A percentile compares a stretch with the other conserved stretches of the same genome.
Conservation (phyloP, 2,329 filamentous ascomycete genomes). For the Pleomassaria siparia region DNA sequence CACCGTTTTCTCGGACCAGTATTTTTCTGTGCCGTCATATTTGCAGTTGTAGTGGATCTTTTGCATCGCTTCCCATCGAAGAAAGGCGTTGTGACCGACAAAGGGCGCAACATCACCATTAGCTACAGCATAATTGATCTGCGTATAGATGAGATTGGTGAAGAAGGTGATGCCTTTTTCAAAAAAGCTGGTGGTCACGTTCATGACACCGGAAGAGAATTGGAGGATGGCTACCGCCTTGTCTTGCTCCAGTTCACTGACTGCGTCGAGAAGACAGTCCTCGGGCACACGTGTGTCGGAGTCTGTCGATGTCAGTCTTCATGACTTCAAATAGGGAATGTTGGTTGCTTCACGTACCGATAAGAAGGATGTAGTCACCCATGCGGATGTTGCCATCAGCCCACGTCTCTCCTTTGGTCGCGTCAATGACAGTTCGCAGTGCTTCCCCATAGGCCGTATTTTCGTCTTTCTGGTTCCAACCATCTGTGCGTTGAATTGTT, state of each 20-base stretch:
- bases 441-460: conserved; percentile 32
- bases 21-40: conserved; percentile 61
- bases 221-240: conserved; percentile 77
- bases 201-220: conserved; percentile 72
- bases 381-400: conserved; percentile 84
- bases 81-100: conserved; percentile 75
- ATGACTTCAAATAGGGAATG: background rate
- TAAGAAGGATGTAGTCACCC: conserved; percentile 78
- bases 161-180: conserved; percentile 79
- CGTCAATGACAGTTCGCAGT: conserved; percentile 65
- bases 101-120: conserved; percentile 74
- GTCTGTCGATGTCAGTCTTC: conserved; percentile 8
- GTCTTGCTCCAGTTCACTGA: conserved; percentile 79
- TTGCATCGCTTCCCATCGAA: conserved; percentile 68
- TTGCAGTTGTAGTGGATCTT: conserved; percentile 51
- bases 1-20: conserved; percentile 75
- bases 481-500: conserved; percentile 20
- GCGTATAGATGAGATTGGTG: conserved; percentile 75
- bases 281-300: conserved; percentile 51
- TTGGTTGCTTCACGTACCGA: conserved; percentile 12
- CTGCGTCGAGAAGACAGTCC: conserved; percentile 77
- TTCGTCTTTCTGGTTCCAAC: conserved; percentile 39
- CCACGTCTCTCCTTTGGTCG: conserved; percentile 66
- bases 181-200: conserved; percentile 71
- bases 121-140: conserved; percentile 69